Base-by-base conservation (phyloP, 1,139 yeast species). In the Wickerhamomyces sp. region DNA sequence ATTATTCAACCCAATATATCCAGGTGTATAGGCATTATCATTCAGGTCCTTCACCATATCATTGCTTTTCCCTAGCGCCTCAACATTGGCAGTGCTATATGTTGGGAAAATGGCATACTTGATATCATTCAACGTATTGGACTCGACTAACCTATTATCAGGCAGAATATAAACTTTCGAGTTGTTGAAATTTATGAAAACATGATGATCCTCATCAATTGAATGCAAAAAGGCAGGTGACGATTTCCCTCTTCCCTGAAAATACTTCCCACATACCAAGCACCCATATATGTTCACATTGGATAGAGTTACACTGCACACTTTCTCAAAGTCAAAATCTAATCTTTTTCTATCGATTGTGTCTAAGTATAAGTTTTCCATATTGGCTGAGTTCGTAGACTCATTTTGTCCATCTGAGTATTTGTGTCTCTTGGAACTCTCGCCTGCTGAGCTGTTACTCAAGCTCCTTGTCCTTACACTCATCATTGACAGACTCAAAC, bases 181-280 rank as follows among this genome's bases (percentile, higher is more conserved):
- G 1, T 74, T 75, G 14, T 65, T 62, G 40, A 85, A 67, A 54
- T 78, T 81, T 45, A 86, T 68, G 56, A 69, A 87, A 1, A 84
- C 75, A 58, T 79, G 87, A 58, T 85, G 93, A 51, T 74, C 72
- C 4, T 66, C 72, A 47, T 79, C 75, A 29, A 87, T 71, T 4
- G 90, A 72, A 60, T 87, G 95, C 37, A 69, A 61, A 57, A 80
- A 84, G 0, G 93, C 91, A 23, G 83, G 83, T 0, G 93, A 78
- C 13, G 75, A 62, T 45, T 64, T 65, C 1, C 81, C 76, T 27
- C 90, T 69, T 0, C 95, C 95, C 55, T 81, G 85, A 45, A 79
- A 75, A 64, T 79, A 87, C 57, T 76, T 81, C 37, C 94, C 94
- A 64, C 95, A 87, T 0, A 73, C 75, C 34, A 87, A 64, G 57